A percentile compares a stretch with the other conserved stretches of the same genome.
phyloP scores from a whole-genome alignment of 257 asterid species.

The Solanum ossicruentum region DNA sequence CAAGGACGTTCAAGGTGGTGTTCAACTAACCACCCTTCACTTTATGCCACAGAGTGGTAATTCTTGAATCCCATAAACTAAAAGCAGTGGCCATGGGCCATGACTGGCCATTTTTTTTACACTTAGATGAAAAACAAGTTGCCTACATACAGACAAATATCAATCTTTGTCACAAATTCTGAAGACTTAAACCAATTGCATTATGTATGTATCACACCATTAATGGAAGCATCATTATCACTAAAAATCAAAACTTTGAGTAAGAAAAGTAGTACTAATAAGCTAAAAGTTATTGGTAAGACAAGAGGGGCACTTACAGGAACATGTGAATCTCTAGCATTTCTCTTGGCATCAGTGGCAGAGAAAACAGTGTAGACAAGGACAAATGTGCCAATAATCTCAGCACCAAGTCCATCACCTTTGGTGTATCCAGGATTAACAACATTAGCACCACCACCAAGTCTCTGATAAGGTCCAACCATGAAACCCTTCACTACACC shows the following conservation, averaged over 20 bases:
- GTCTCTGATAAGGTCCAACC: neutral
- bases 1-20: no score
- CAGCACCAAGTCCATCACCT: conserved; percentile 45
- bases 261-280: neutral
- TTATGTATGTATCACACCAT: neutral
- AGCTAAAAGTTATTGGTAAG: neutral
- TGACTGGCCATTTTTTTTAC: neutral
- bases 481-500: conserved; percentile 3
- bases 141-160: neutral
- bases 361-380: conserved; percentile 12
- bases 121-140: neutral
- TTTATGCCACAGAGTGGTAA: no score
- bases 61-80: no score
- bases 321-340: conserved; percentile 46
- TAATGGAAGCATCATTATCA: neutral
- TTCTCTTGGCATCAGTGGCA: conserved; percentile 76
- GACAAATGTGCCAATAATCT: conserved; percentile 1
- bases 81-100: neutral
- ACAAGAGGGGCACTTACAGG: conserved; percentile 17
- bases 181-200: neutral
- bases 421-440: neutral
- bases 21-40: no score
- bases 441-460: neutral
- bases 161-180: neutral
- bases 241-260: neutral